Evolutionary conservation across 768 basidiomycete species (phyloP).

Genomic region (Tephrocybe sp.): DNA sequence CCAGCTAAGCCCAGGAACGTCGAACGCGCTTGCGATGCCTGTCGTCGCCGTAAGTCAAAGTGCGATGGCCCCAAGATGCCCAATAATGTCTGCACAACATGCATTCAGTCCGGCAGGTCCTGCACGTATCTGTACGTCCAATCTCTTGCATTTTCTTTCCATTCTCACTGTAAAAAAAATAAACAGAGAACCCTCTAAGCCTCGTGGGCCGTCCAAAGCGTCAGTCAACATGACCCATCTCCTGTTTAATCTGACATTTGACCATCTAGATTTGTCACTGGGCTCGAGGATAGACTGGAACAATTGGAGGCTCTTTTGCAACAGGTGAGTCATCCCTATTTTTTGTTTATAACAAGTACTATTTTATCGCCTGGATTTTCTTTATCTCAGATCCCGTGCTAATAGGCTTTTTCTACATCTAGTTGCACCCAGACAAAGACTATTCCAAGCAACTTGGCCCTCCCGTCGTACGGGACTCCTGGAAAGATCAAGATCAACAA

Average conservation of each 20-base stretch:
- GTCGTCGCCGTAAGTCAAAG: conserved; percentile 57
- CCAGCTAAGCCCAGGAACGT: conserved; percentile 37
- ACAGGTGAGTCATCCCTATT: too few relatives aligned
- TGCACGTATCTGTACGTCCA: conserved; percentile 61
- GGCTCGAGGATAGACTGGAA: conserved; percentile 60
- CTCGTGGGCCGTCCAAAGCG: conserved; percentile 70
- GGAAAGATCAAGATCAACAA: conserved; percentile 38
- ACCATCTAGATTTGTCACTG: conserved; percentile 49
- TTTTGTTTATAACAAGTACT: too few relatives aligned
- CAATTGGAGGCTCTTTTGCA: conserved; percentile 53
- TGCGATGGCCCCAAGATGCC: conserved; percentile 59
- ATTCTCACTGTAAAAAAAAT: background rate
- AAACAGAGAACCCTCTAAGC: conserved; percentile 59
- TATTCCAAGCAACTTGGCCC: conserved; percentile 66
- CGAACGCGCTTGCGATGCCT: conserved; percentile 60
- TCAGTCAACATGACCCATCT: conserved; percentile 32
- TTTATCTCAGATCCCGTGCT: too few relatives aligned
- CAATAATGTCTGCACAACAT: conserved; percentile 58
- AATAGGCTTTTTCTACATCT: background rate
- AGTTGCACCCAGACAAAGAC: conserved; percentile 66
- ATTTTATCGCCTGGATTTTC: too few relatives aligned
- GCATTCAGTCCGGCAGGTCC: conserved; percentile 44
- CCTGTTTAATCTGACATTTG: background rate
- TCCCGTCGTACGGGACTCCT: conserved; percentile 61
- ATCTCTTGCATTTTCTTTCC: background rate